Base-by-base conservation (phyloP, 2,329 filamentous ascomycete species). In the Cyphellophora attinorum region DNA sequence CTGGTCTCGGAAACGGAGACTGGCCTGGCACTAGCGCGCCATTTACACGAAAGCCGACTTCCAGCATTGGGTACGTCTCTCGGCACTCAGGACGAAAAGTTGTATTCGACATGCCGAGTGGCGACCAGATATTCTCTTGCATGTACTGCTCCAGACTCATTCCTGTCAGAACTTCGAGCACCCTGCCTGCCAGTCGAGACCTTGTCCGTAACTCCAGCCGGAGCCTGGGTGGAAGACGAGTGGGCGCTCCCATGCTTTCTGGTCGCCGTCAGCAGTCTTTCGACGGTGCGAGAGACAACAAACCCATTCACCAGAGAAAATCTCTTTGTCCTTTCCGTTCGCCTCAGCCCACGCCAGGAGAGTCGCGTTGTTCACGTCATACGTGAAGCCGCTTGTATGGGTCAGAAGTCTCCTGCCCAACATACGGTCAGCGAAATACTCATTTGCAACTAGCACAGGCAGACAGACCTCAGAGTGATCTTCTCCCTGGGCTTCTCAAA, bases 141-240 rank as follows among this genome's bases (percentile, higher is more conserved):
- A 73, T 58, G 30, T 58, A 61, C 2, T 64, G 57, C 3, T 63
- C 56, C 2, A 75, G 51, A 11, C 18, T 17, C 0, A 57, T 60
- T 0, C 61, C 60, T 0, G 66, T 68, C 0, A 68, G 46, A 0
- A 60, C 54, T 44, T 74, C 70, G 2, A 75, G 56, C 1, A 74
- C 53, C 1, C 60, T 56, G 3, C 72, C 70, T 0, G 62, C 65
- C 68, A 75, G 52, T 76, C 72, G 1, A 68, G 47, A 2, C 62
- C 58, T 1, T 58, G 43, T 1, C 68, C 62, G 40, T 75, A 75
- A 41, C 58, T 55, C 70, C 70, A 76, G 3, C 57, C 51, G 0
- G 54, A 50, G 0, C 70, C 71, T 1, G 72, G 72, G 12, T 27
- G 23, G 13, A 28, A 32, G 16, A 38, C n/a, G 3, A 38, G 36